phyloP scores from a whole-genome alignment of 106 monocot genomes.

The Platanthera guangdongensis region DNA sequence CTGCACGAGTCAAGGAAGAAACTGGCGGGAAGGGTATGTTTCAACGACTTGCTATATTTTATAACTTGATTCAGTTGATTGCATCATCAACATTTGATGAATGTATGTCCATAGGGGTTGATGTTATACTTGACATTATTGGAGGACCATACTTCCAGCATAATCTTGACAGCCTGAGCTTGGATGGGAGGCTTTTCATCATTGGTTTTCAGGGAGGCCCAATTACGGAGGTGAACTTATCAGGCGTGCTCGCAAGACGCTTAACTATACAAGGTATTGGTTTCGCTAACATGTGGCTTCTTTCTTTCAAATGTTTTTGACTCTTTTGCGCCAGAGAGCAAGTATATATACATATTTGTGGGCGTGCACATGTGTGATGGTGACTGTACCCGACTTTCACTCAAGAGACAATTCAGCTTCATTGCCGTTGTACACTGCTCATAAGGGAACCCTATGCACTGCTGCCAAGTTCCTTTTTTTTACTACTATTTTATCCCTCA shows the following conservation, averaged over 20 bases:
- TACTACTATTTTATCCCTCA: too few relatives aligned
- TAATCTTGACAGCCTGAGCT: conserved; percentile 63
- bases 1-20: conserved; percentile 79
- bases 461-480: too few relatives aligned
- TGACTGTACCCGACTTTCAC: too few relatives aligned
- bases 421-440: too few relatives aligned
- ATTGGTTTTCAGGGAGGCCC: conserved; percentile 82
- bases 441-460: too few relatives aligned
- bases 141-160: conserved; percentile 73
- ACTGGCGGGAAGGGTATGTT: conserved; percentile 77
- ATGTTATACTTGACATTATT: conserved; percentile 90
- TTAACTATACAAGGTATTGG: conserved; percentile 81
- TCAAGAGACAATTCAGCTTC: too few relatives aligned
- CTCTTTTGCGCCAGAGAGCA: background rate
- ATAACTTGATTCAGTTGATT: background rate
- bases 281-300: background rate
- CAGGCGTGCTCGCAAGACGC: conserved; percentile 51
- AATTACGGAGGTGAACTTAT: conserved; percentile 47
- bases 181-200: conserved; percentile 93
- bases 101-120: conserved; percentile 45
- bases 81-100: background rate
- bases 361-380: too few relatives aligned
- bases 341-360: background rate
- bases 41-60: background rate
- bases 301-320: background rate